Base-by-base conservation (phyloP, 1,284 basidiomycete genomes). In the Mycena citricolor region DNA sequence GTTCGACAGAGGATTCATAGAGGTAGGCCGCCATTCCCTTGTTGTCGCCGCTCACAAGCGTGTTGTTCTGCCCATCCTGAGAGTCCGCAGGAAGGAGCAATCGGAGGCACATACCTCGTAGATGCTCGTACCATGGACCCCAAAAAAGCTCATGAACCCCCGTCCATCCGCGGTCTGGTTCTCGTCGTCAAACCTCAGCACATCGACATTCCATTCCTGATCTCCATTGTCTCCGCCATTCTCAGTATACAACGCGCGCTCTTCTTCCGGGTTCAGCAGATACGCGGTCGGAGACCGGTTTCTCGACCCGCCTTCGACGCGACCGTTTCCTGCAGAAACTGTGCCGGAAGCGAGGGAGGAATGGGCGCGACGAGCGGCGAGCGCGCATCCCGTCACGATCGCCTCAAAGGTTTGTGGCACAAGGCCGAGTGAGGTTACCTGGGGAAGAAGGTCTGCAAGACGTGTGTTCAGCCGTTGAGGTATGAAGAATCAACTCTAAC, bases 1-100 rank as follows among this genome's bases (percentile, higher is more conserved):
- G 86, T 57, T 89, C 82, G 1, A 79, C 68, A 45, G 68, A 73
- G 20, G 78, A 81, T 70, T 89, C 87, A 51, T 86, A 90, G 12
- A 89, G 59, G 60, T 78, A 83, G 5, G 86, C 86, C 4, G 86
- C 85, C 83, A 89, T 87, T 21, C 87, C 86, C 60, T 90, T 90
- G 67, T 89, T 89, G 61, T 89, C 86, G 6, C 73, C 66, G 60
- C 84, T 87, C 28, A 90, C 75, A 10, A 89, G 67, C 0, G 86
- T 88, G 52, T 87, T 89, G 57, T 89, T 90, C 83, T 86, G 48
- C n/a, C 24, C n/a, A 43, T 21, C 19, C 20, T 24, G n/a, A n/a
- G n/a, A 39, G 20, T 22, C 25, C 17, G 14, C 44, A 23, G 12
- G 14, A 25, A 20, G 12, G 17, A 16, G 4, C 17, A 1, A 16